Evolutionary conservation across 441 rosid genomes (phyloP), one percentile per base, ranked within the genome.

Genomic region (Adansonia madagascariensis): DNA sequence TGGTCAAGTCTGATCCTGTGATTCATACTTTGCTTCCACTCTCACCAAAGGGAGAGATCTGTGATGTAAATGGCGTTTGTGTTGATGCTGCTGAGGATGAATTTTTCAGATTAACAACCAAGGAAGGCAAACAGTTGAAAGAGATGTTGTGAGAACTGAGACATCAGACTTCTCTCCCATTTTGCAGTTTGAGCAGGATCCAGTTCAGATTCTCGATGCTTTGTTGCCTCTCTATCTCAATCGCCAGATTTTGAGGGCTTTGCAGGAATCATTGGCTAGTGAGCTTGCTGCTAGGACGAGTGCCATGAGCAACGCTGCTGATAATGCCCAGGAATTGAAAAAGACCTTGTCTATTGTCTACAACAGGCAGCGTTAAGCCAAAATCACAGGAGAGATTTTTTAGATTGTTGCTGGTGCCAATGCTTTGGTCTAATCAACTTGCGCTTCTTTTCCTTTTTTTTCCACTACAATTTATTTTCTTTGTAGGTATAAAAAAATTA

Each of bases 181-280:
- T 56, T 84, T 92, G 88, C 88, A 92, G 77, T 95, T 95, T 74
- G 98, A 95, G 87, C 97, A 95, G 85, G 99, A 95, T 64, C 99
- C 99, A 10, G 96, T 88, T 78, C 98, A 93, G 94, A 95, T 95
- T 74, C 96, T 93, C 47, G 99, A 95, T 87, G 98, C 98, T 41
- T 77, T 93, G 81, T 78, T 95, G 90, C 98, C 99, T 66, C 77
- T 93, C 71, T 93, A 95, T 73, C 84, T 93, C 60, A 93, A 93
- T 83, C 91, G 99, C 75, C 98, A 95, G 92, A 83, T 95, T 61
- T 84, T 93, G 86, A 95, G 92, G 88, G 90, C 99, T 4, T 84
- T 95, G 86, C 98, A 93, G 88, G 99, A 95, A 77, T 90, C 97
- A 3, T 74, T 89, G 78, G 98, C 98, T 0, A 95, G 99, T 78